A percentile compares a stretch with the other conserved stretches of the same genome.
Conservation (phyloP, 2,329 filamentous ascomycete genomes). For the Xylariaceae sp. region DNA sequence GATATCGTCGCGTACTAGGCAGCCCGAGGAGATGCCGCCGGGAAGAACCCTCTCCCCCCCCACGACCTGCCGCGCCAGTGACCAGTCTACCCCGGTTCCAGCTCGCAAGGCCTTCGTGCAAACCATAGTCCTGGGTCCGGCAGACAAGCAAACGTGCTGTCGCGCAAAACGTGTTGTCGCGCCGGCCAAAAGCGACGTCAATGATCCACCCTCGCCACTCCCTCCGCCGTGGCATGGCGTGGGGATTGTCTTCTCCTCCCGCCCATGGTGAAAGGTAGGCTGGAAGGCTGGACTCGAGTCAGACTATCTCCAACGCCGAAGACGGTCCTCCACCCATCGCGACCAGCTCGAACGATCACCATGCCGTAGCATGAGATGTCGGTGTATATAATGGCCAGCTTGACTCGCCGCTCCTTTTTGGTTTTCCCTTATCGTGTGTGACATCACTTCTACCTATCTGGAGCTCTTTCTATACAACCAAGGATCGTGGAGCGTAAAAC, state of each 20-base stretch:
- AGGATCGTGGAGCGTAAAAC: too few relatives aligned
- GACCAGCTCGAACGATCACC: too few relatives aligned
- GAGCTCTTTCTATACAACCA: too few relatives aligned
- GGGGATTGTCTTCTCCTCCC: neutral
- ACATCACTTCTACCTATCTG: too few relatives aligned
- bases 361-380: too few relatives aligned
- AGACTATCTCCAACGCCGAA: slow-evolving; percentile 14
- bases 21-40: neutral
- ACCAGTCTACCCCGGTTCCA: neutral
- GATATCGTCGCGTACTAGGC: slow-evolving; percentile 5
- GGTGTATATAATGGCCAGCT: too few relatives aligned
- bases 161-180: too few relatives aligned
- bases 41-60: neutral
- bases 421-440: too few relatives aligned
- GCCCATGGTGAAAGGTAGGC: neutral
- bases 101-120: neutral
- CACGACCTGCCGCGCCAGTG: neutral
- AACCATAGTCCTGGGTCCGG: slow-evolving; percentile 10
- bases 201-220: too few relatives aligned
- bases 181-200: neutral
- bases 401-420: too few relatives aligned
- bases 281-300: slow-evolving; percentile 8
- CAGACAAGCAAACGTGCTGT: neutral
- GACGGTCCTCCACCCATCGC: slow-evolving; percentile 2
- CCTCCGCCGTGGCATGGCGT: too few relatives aligned